Evolutionary conservation across 805 yeast species (phyloP), one percentile per base, ranked within the genome.

Genomic region (Vanderwaltozyma verrucispora): DNA sequence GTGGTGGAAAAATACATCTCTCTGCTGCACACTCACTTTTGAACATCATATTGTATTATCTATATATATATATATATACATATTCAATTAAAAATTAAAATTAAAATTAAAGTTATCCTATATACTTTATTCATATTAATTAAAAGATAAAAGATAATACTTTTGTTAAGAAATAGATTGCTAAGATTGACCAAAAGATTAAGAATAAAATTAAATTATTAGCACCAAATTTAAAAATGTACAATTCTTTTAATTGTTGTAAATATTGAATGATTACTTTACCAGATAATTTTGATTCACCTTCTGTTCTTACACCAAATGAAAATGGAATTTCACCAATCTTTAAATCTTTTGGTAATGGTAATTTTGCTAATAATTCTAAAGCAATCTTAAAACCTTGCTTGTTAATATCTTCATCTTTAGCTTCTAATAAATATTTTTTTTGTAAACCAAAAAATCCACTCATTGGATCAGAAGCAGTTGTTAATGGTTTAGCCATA

Each of bases 381-480:
- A 69, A 52, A 16, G 75, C 75, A 38, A 69, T 68, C 48, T 69
- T 69, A 60, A 69, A 69, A 30, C 75, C 74, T 38, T 64, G 61
- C 21, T 67, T 61, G 43, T 64, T 60, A 46, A 68, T 57, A 28
- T 60, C 60, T 21, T 59, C 54, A 21, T 54, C 48, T 19, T 51
- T 43, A n/a, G 68, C 64, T 36, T 50, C 42, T 7, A 48, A 33
- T 35, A 69, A 51, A 39, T 68, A 68, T 43, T 64, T 58, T 50
- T 66, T 68, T 46, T 68, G 74, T 36, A 69, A 51, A 31, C 75
- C 75, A 43, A 69, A 69, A 51, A 67, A 69, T 13, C 75, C 75
- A 48, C 68, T 62, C 75, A 69, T 69, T 44, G 75, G 75, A 47
- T 69, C 75, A 35, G 70, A 64, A 13, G 72, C 74, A n/a, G 64